phyloP scores from a whole-genome alignment of 768 basidiomycete genomes.

The Boletellus sp. region DNA sequence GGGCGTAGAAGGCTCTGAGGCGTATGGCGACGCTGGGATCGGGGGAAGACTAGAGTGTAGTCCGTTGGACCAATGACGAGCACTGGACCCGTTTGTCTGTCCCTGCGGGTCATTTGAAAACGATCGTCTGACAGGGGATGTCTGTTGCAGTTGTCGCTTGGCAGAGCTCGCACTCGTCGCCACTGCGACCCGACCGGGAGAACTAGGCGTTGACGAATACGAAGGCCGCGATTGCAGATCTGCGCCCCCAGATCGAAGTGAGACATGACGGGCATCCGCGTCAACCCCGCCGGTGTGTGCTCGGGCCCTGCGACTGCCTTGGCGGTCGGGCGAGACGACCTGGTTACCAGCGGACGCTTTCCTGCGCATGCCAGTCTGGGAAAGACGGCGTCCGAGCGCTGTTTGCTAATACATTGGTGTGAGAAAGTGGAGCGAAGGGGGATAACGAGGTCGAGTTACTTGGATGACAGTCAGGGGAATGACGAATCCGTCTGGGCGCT shows the following conservation, averaged over 20 bases:
- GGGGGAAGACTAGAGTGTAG: conserved; percentile 46
- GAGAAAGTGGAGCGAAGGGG: conserved; percentile 1
- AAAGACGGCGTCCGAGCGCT: conserved; percentile 66
- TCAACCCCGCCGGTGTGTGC: conserved; percentile 34
- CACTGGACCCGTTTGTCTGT: conserved; percentile 20
- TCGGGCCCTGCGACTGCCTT: conserved; percentile 36
- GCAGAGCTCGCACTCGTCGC: conserved; percentile 20
- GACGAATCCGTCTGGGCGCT: conserved; percentile 82
- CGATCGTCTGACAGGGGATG: conserved; percentile 30
- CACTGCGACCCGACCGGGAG: conserved; percentile 29
- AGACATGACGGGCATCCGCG: conserved; percentile 31
- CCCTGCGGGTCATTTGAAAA: conserved; percentile 30
- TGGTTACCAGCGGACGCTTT: conserved; percentile 8
- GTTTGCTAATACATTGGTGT: conserved; percentile 50
- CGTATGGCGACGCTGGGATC: conserved; percentile 67
- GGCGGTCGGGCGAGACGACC: conserved; percentile 25
- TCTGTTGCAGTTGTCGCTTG: conserved; percentile 25
- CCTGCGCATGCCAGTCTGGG: conserved; percentile 44
- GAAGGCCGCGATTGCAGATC: conserved; percentile 31
- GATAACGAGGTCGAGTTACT: conserved; percentile 38
- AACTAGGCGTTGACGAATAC: conserved; percentile 31
- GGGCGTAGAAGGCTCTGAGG: conserved; percentile 57
- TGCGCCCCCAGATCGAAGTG: conserved; percentile 23
- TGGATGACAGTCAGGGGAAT: conserved; percentile 89
- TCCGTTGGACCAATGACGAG: conserved; percentile 34